Evolutionary conservation across 345 rosid species (phyloP).

Genomic region (Hevea brasiliensis): DNA sequence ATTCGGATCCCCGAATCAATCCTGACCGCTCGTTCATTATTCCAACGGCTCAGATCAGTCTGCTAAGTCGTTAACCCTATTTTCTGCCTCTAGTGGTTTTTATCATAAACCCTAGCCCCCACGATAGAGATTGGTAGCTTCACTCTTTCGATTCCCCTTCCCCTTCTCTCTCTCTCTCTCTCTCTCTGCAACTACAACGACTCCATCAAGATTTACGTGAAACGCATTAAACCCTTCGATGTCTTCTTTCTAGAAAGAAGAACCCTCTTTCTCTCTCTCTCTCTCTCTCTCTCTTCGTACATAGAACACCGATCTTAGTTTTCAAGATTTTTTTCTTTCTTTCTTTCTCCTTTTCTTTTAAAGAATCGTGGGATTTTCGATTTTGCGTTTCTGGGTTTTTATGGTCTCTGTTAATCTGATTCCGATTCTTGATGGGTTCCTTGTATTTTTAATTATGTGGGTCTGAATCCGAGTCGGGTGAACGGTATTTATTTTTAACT

Average conservation of each 20-base stretch:
- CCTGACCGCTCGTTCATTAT: not conserved
- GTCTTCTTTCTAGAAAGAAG: not conserved
- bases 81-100: conserved; percentile 1
- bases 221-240: not conserved
- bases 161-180: not conserved
- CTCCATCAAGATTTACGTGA: conserved; percentile 10
- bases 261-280: not conserved
- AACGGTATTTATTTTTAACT: not conserved
- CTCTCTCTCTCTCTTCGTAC: conserved; percentile 17
- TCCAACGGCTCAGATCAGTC: conserved; percentile 8
- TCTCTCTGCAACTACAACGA: not conserved
- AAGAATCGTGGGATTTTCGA: not conserved
- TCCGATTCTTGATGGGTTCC: too few relatives aligned
- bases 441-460: not conserved
- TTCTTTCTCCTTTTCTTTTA: not conserved
- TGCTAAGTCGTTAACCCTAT: conserved; percentile 10
- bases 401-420: not conserved
- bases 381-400: not conserved
- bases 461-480: not conserved
- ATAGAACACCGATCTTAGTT: conserved; percentile 5
- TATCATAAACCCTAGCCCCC: conserved; percentile 32
- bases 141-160: too few relatives aligned
- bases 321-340: not conserved
- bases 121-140: not conserved
- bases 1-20: conserved; percentile 15